Conservation (phyloP, 495 filamentous ascomycete species). For the Pyrenula aspistea region DNA sequence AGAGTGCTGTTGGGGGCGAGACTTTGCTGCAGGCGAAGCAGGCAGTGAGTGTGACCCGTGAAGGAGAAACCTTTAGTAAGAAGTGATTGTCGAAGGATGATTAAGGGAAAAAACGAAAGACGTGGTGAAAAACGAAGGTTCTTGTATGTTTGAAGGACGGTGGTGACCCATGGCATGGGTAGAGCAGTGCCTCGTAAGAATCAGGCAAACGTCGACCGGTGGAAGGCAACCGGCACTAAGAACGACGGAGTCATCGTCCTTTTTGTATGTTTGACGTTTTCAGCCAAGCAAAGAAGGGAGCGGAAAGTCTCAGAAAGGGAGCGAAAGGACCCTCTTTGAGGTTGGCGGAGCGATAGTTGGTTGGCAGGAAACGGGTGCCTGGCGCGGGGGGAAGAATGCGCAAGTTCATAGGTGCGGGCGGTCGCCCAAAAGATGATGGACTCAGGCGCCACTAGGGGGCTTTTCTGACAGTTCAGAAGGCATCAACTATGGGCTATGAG, state of each 20-base stretch:
- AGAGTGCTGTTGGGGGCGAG: neutral
- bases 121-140: neutral
- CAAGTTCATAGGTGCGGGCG: neutral
- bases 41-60: neutral
- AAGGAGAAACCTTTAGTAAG: neutral
- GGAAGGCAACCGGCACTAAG: neutral
- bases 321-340: neutral
- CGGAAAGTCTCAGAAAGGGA: neutral
- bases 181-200: neutral
- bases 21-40: neutral
- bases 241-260: neutral
- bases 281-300: neutral
- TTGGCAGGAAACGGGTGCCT: neutral
- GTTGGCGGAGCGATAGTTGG: neutral
- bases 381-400: neutral
- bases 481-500: neutral
- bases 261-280: neutral
- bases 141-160: neutral
- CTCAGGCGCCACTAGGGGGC: neutral
- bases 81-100: neutral
- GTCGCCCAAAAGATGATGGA: neutral
- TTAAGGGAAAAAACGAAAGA: neutral
- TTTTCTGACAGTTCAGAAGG: neutral
- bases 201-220: neutral
- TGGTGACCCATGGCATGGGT: neutral